These are phyloP conservation scores for Mortierella sp. DNA, from an alignment of 371 early-diverging fungal genomes.

Conservation along the genomic window DNA sequence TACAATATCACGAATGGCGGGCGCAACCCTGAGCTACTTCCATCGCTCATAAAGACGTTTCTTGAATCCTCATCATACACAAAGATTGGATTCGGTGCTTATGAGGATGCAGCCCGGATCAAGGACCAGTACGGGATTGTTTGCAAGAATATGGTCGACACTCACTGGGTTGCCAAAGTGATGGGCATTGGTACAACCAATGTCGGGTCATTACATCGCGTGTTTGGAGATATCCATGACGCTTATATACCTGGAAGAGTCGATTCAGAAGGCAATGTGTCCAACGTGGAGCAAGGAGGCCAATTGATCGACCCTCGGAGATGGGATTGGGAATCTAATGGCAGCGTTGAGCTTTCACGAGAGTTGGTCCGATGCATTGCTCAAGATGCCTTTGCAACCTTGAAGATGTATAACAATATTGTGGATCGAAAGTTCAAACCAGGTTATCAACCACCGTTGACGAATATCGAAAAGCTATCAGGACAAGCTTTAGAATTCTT, in stretches of 20 bases:
- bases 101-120: conserved; percentile 40
- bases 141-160: conserved; percentile 35
- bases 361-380: conserved; percentile 46
- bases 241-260: conserved; percentile 47
- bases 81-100: conserved; percentile 48
- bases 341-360: conserved; percentile 30
- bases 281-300: conserved; percentile 2
- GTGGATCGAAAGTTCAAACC: conserved; percentile 21
- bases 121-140: conserved; percentile 47
- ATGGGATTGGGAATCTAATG: conserved; percentile 53
- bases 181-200: conserved; percentile 43
- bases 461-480: conserved; percentile 1
- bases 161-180: conserved; percentile 48
- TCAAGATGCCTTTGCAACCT: conserved; percentile 43
- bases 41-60: conserved; percentile 41
- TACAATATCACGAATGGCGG: conserved; percentile 42
- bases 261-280: conserved; percentile 5
- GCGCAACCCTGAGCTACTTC: conserved; percentile 36
- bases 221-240: conserved; percentile 44
- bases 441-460: conserved; percentile 21
- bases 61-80: conserved; percentile 39
- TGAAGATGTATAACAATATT: conserved; percentile 35
- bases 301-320: conserved; percentile 41
- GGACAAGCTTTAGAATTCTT: conserved; percentile 26
- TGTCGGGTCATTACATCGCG: conserved; percentile 36